phyloP scores from a whole-genome alignment of 805 yeast species.

The Pichia kluyveri region DNA sequence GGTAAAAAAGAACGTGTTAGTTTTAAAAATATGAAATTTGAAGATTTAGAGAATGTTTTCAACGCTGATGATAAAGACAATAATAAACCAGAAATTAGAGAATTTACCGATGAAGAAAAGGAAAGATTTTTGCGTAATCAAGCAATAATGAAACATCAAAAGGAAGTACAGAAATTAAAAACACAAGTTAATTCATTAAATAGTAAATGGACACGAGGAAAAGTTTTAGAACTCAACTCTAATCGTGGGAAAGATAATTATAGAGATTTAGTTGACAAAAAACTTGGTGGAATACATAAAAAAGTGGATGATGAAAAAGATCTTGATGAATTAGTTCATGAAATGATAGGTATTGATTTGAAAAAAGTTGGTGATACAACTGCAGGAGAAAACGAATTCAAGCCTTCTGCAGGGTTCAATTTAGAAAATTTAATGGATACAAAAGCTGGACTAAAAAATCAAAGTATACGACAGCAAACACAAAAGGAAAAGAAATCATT shows the following conservation, averaged over 20 bases:
- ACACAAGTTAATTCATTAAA: background rate
- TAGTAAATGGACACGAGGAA: background rate
- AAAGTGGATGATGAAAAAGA: background rate
- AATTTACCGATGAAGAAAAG: conserved; percentile 12
- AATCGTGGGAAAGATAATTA: conserved; percentile 11
- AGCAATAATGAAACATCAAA: conserved; percentile 11
- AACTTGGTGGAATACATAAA: background rate
- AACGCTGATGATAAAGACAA: background rate
- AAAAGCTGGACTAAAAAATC: background rate
- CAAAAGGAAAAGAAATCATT: background rate
- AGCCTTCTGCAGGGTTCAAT: background rate
- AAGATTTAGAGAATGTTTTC: background rate
- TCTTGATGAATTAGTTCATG: conserved; percentile 10
- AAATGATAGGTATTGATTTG: conserved; percentile 7
- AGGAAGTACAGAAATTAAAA: conserved; percentile 9
- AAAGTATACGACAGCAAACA: background rate
- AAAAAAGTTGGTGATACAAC: background rate
- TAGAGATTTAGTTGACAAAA: conserved; percentile 6
- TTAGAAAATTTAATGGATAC: background rate
- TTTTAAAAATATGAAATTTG: background rate
- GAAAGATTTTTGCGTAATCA: conserved; percentile 10
- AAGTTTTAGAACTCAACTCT: conserved; percentile 10
- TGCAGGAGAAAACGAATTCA: background rate
- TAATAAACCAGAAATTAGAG: conserved; percentile 6
- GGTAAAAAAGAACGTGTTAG: background rate